Evolutionary conservation across 495 filamentous ascomycete genomes (phyloP), one percentile per base, ranked within the genome.

Genomic region (Tuber calosporum): DNA sequence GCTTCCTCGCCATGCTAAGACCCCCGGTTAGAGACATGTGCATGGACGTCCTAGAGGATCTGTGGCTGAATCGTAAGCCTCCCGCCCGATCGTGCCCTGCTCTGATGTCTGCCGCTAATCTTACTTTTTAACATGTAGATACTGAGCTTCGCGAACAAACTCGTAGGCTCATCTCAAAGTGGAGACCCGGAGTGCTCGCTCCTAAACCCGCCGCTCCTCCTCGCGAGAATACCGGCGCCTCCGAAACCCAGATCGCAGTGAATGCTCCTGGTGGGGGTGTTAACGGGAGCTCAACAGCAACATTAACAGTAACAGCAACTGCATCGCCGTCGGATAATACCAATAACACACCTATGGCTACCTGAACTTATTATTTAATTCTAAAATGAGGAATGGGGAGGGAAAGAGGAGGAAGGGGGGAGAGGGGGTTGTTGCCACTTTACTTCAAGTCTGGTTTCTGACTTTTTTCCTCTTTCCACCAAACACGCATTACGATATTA

Each of bases 1-100:
- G 89, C 78, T 97, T 97, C 81, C 81, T 97, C 77, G 87, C 93
- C 39, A 90, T 97, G 87, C 89, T 94, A 83, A 86, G 92, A 72
- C 93, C 93, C 38, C 95, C 95, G 1, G 92, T 90, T 0, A 88
- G 90, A 77, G 89, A 93, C 68, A 87, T 93, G 73, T 92, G 90
- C 72, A 82, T 99, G 36, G 92, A 97, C 80, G 89, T 89, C 0
- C 83, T 97, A 34, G 91, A 93, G 80, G 91, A 93, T 76, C 88
- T 98, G 58, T 98, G 94, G 88, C 86, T 87, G 68, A 92, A 90
- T 67, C 91, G 91, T 92, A 84, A 85, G 88, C 84, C 41, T 34
- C 42, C n/a, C n/a, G 13, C 39, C 71, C 62, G 30, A 67, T 66
- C 70, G 37, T 69, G 43, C 11, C 34, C 66, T 39, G 17, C 73